Base-by-base conservation (phyloP, 495 filamentous ascomycete genomes). In the Penicillium samsonianum region DNA sequence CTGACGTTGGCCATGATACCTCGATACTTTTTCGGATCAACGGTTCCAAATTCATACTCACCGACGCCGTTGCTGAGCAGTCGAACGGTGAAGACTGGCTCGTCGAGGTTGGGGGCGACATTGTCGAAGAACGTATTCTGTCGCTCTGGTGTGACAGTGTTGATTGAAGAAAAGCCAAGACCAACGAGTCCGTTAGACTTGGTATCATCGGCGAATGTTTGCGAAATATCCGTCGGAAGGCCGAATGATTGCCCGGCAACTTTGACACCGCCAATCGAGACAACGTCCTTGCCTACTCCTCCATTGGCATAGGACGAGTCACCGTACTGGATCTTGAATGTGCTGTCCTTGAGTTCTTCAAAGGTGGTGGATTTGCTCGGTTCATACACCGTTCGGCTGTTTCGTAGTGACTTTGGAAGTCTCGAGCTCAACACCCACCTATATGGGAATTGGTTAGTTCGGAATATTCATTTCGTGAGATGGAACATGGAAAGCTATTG, bases 121-220 rank as follows among this genome's bases (percentile, higher is more conserved):
- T 91, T 92, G 56, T 91, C 89, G 69, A 94, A 93, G 71, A 92
- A 94, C 26, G 90, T 94, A 64, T 84, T 84, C 67, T 91, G 87
- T 59, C 75, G 76, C 14, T 77, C 68, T 0, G 89, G 87, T 49
- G 81, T 68, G 40, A 94, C 83, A 30, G 82, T 87, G 75, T 92
- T 96, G 72, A 93, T 79, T 19, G 73, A 78, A 60, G 81, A 85
- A 70, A 92, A 96, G 16, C 84, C 88, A 22, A 94, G 81, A 26
- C 90, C 90, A 23, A 94, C 75, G 4, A 96, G 78, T n/a, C 90
- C 90, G 63, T 90, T 86, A 50, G 79, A 84, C 40, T 72, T 60
- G 10, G 74, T 80, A 59, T 88, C 84, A 25, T 82, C 63, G 31
- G 85, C 68, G 67, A 95, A 92, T 7, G 82, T 79, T 8, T 67